A percentile compares a stretch with the other conserved stretches of the same genome.
Evolutionary conservation across 495 filamentous ascomycete genomes (phyloP).

Genomic region (Penicillium taxi): DNA sequence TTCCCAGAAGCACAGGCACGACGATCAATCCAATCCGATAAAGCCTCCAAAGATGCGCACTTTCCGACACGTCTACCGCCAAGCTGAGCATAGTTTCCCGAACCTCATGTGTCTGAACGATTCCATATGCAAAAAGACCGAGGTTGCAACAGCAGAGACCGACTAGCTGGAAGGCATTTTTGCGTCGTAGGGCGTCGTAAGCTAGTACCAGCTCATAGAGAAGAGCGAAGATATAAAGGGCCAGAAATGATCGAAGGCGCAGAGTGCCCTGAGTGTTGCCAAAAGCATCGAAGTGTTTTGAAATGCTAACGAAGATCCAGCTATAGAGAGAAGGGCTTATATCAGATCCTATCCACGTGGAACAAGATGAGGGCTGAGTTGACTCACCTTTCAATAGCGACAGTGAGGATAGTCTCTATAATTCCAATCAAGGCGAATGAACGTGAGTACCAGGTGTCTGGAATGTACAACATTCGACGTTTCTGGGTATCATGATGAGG

Average conservation of each 20-base stretch:
- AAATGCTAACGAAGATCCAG: constrained; percentile 17
- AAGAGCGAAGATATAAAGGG: constrained; percentile 18
- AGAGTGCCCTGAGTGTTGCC: constrained; percentile 3
- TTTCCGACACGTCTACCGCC: neutral
- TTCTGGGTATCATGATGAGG: neutral
- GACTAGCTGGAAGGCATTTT: constrained; percentile 16
- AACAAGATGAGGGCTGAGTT: neutral
- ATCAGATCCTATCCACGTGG: neutral
- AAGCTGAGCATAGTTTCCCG: constrained; percentile 7
- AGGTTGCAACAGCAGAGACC: constrained; percentile 17
- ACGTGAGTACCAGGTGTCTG: constrained; percentile 17
- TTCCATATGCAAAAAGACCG: constrained; percentile 15
- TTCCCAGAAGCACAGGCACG: constrained; percentile 13
- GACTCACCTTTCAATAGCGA: constrained; percentile 11
- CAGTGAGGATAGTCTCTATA: constrained; percentile 12
- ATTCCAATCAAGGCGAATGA: constrained; percentile 12
- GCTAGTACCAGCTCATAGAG: constrained; percentile 15
- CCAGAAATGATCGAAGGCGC: constrained; percentile 18
- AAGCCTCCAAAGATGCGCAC: constrained; percentile 1
- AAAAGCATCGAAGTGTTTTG: constrained; percentile 7
- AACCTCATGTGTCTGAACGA: constrained; percentile 15
- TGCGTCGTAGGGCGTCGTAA: constrained; percentile 18
- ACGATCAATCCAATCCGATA: constrained; percentile 13
- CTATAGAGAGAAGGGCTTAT: neutral
- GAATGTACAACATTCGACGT: constrained; percentile 9